Evolutionary conservation across 805 yeast species (phyloP), one percentile per base, ranked within the genome.

Genomic region (Candida stauntonica): DNA sequence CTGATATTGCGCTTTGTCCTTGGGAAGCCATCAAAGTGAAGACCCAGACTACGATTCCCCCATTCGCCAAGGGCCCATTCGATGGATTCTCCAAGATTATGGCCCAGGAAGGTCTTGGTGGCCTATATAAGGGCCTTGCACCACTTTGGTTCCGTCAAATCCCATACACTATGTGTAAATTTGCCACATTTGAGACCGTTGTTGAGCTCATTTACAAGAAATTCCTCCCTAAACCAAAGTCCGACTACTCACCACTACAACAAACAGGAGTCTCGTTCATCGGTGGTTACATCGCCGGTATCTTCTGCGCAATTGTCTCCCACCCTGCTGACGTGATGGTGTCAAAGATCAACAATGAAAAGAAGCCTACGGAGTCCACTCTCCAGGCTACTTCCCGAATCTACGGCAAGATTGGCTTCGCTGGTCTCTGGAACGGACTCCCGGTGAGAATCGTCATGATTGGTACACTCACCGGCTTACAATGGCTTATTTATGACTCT

Each of bases 241-340:
- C 73, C 17, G 79, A 85, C 42, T 86, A 85, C 70, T 67, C 86
- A 11, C 63, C 79, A 30, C 50, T 80, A 30, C 81, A 82, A 56
- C 97, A 93, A 66, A 91, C 96, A 17, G 95, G 96, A 36, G 95
- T 93, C 29, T 86, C 96, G 17, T 93, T 91, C 68, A 69, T 80
- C 33, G 96, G 96, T 63, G 98, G 99, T 61, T 91, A 91, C 68
- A 76, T 91, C 58, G 99, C 98, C 9, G 99, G 98, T 80, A 81
- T 93, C 39, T 77, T 89, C 68, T 91, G 97, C 71, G 98, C 99
- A 7, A 68, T 84, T 36, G 93, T 89, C 14, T 89, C 97, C 19
- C 97, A 93, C 63, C 99, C 99, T 16, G 98, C 98, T n/a, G 99
- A 91, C 64, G 97, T 91, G 24, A 81, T 93, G 95, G 98, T 91